Evolutionary conservation across 148 eudicot species (phyloP).

Genomic region (Cornus controversa): DNA sequence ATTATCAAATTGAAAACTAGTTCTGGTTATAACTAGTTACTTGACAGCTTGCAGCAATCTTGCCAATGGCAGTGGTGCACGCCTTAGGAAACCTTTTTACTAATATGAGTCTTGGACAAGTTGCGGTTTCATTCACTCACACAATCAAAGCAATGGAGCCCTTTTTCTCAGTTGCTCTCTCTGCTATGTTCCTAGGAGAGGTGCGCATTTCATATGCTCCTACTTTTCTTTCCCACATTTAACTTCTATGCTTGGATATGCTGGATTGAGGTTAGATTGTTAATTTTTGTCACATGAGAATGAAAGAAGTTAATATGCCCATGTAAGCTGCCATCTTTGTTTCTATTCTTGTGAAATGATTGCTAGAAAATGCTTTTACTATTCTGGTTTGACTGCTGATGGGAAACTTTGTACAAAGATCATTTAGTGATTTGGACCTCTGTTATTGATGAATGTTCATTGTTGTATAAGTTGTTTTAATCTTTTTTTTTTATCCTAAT

Average conservation of each 20-base stretch:
- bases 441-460: not conserved
- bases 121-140: conserved; percentile 93
- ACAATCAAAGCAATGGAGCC: conserved; percentile 98
- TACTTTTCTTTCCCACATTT: not conserved
- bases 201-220: conserved; percentile 25
- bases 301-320: not conserved
- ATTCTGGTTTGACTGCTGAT: not conserved
- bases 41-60: conserved; percentile 73
- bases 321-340: not conserved
- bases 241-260: not conserved
- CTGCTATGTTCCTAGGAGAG: conserved; percentile 79
- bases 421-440: not conserved
- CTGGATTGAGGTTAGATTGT: not conserved
- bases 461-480: not conserved
- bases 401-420: not conserved
- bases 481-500: not conserved
- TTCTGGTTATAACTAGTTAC: conserved; percentile 12
- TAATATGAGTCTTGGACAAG: conserved; percentile 92
- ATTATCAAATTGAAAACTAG: not conserved
- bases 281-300: not conserved
- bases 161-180: conserved; percentile 84
- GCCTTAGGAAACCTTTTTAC: conserved; percentile 88
- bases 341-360: not conserved
- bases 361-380: not conserved
- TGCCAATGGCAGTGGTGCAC: conserved; percentile 84